Evolutionary conservation across 495 filamentous ascomycete genomes (phyloP).

Genomic region (Sphaerosporella brunnea): DNA sequence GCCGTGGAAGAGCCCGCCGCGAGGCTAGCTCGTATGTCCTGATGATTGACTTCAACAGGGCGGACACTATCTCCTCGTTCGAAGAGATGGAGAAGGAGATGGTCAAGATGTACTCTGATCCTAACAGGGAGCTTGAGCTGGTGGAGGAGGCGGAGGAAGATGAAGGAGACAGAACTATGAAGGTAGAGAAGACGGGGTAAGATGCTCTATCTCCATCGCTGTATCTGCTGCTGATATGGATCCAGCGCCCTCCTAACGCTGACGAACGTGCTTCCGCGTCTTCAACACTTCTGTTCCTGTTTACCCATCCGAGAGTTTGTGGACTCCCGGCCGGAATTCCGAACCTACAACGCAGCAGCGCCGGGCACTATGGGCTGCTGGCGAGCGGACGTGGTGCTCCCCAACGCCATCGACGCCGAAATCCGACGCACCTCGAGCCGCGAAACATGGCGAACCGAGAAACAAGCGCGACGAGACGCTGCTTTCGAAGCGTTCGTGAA

Average conservation of each 20-base stretch:
- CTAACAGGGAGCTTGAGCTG: constrained; percentile 40
- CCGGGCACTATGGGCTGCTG: constrained; percentile 16
- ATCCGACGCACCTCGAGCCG: constrained; percentile 40
- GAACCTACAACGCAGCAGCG: constrained; percentile 5
- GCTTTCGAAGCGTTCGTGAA: constrained; percentile 65
- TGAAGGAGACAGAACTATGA: constrained; percentile 25
- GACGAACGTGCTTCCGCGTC: constrained; percentile 51
- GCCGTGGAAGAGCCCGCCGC: constrained; percentile 66
- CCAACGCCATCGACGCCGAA: constrained; percentile 45
- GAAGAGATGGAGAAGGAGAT: constrained; percentile 49
- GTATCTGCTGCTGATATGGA: too few species aligned
- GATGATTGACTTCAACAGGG: constrained; percentile 25
- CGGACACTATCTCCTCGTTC: constrained; percentile 7
- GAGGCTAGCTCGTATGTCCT: constrained; percentile 52
- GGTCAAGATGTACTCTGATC: constrained; percentile 55
- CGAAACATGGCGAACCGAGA: constrained; percentile 49
- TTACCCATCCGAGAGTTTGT: constrained; percentile 34
- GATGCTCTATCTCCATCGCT: too few species aligned
- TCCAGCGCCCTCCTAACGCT: constrained; percentile 54
- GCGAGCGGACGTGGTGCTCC: constrained; percentile 48
- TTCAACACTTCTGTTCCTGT: constrained; percentile 64
- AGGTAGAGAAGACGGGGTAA: constrained; percentile 38
- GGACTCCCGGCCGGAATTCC: constrained; percentile 31
- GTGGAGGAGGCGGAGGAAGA: constrained; percentile 28
- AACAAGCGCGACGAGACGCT: constrained; percentile 59